Evolutionary conservation across 768 basidiomycete species (phyloP), one percentile per base, ranked within the genome.

Genomic region (Mycena amicta): DNA sequence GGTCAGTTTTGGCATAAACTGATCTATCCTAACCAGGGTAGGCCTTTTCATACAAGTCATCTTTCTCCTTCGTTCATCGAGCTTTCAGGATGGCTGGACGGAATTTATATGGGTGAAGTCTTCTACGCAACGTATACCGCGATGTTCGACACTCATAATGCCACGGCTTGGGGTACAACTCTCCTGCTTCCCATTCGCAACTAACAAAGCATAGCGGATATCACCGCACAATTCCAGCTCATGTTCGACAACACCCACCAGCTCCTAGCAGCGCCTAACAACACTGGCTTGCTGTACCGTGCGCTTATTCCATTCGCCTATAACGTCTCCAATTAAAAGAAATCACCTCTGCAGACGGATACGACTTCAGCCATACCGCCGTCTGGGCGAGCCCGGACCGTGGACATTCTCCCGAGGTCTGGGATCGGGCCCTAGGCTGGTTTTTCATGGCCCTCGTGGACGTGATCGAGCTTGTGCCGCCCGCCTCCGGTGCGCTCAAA

Each of bases 1-100:
- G 79, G 80, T 6, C 77, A 78, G 57, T 80, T 79, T 61, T 80
- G 79, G 79, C 79, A 80, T 67, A 79, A 78, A 57, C 63, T 73
- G 2, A 72, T 53, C 29, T 79, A 79, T 61, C 69, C 71, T 6
- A 76, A 80, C 57, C 74, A 80, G 75, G 78, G 79, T 76, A 40
- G n/a, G 23, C 27, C n/a, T 22, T 5, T 11, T 26, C 20, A 33
- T 13, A 18, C 39, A 11, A 8, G n/a, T n/a, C n/a, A n/a, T n/a
- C n/a, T n/a, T n/a, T n/a, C n/a, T n/a, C n/a, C 28, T 18, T 37
- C 4, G 26, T 20, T 33, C n/a, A 31, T 40, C 29, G 26, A 12
- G n/a, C 5, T 49, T 15, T 43, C 29, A 72, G 72, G 71, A 3
- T 74, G 72, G 71, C 66, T 75, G 1, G 72, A 74, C 49, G 72